Evolutionary conservation across 768 basidiomycete species (phyloP), one percentile per base, ranked within the genome.

Genomic region (Solioccasus polychromus): DNA sequence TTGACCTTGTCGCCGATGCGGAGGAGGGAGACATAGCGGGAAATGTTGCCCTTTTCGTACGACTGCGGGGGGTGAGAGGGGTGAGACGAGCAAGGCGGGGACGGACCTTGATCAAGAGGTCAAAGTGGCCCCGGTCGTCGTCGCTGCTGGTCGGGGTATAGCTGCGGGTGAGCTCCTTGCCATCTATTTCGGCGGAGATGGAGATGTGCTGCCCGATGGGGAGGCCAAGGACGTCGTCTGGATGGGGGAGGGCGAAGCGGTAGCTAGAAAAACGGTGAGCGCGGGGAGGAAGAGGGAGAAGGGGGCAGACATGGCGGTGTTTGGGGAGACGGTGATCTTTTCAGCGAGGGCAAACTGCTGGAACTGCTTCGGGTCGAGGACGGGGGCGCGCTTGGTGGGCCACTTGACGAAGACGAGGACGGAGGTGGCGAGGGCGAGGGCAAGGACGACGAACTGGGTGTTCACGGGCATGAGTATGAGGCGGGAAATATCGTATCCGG

Each of bases 1-100:
- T 82, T 84, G 54, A 96, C 75, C 39, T 76, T 85, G 71, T 98
- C 85, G 48, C 94, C 94, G 32, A 94, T 76, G 51, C 87, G 91
- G 62, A 97, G 80, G 35, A 80, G 70, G 12, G 81, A 77, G 59
- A 98, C 73, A 68, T 90, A 80, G 51, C 84, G 81, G 9, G 96
- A 98, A 63, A 99, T 90, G 75, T 98, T 98, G 48, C 96, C 96
- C 64, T 90, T 86, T 62, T 97, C 95, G 62, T 99, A 99, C 7
- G 92, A 80, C 94, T 96, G 29, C 3, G 23, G 29, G 17, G 40
- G 11, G 36, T 23, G 37, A 28, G 34, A 37, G 42, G 42, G 38
- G n/a, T 39, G 22, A 2, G 6, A 7, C 12, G 18, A 10, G 14
- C 5, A 24, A 7, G 26, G 20, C 38, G 32, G 20, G 26, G 19